Conservation (phyloP, 345 rosid species). For the Hibiscus syriacus region DNA sequence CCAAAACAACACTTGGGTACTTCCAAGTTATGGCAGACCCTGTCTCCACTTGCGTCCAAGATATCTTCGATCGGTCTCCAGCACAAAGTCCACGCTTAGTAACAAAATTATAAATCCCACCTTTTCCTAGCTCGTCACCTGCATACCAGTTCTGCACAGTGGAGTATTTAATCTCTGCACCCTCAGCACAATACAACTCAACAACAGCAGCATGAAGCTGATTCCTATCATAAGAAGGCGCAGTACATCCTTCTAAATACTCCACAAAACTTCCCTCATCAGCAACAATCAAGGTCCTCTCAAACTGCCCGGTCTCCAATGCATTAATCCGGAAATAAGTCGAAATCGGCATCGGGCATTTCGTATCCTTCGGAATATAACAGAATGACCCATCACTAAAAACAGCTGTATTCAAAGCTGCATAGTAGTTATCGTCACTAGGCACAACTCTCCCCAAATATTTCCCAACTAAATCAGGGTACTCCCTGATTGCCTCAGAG, state of each 20-base stretch:
- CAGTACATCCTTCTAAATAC: too few species aligned
- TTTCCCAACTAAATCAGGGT: slow-evolving; percentile 73
- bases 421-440: slow-evolving; percentile 76
- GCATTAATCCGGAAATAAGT: slow-evolving; percentile 88
- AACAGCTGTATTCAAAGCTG: slow-evolving; percentile 79
- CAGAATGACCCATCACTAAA: slow-evolving; percentile 92
- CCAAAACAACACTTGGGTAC: slow-evolving; percentile 84
- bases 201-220: too few species aligned
- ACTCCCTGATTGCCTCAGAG: slow-evolving; percentile 71
- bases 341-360: too few species aligned
- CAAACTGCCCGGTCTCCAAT: slow-evolving; percentile 88
- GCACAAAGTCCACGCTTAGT: slow-evolving; percentile 89
- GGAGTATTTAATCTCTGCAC: too few species aligned
- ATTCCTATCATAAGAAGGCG: too few species aligned
- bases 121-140: slow-evolving; percentile 74
- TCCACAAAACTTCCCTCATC: too few species aligned
- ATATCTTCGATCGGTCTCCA: slow-evolving; percentile 71
- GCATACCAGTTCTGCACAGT: slow-evolving; percentile 96
- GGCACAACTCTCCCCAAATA: too few species aligned
- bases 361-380: slow-evolving; percentile 78
- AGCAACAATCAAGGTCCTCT: slow-evolving; percentile 97
- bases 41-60: slow-evolving; percentile 98
- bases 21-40: slow-evolving; percentile 97
- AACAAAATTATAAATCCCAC: too few species aligned
- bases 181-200: too few species aligned